Evolutionary conservation across 495 filamentous ascomycete genomes (phyloP).

Genomic region (Penicillium fimorum): DNA sequence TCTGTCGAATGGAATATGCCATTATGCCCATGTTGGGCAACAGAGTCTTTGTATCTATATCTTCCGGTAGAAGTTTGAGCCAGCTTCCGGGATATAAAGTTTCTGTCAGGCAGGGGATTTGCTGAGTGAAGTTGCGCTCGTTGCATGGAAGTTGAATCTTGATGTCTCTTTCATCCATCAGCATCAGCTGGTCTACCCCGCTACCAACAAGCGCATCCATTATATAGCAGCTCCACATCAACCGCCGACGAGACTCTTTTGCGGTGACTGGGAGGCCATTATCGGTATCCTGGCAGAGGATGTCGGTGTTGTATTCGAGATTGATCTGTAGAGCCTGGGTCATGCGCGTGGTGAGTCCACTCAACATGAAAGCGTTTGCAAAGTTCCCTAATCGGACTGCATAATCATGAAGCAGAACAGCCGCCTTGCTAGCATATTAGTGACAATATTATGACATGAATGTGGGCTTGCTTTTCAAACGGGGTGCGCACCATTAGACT

Average conservation of each 20-base stretch:
- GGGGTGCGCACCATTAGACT: conserved; percentile 29
- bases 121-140: conserved; percentile 30
- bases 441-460: background rate
- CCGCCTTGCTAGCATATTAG: conserved; percentile 14
- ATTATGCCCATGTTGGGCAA: conserved; percentile 34
- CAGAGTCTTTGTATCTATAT: conserved; percentile 13
- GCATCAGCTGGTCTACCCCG: conserved; percentile 34
- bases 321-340: conserved; percentile 40
- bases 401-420: conserved; percentile 35
- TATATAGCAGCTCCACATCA: conserved; percentile 43
- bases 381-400: conserved; percentile 36
- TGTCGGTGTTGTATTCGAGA: conserved; percentile 35
- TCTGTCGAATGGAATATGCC: conserved; percentile 34
- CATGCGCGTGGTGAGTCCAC: conserved; percentile 37
- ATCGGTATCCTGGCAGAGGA: conserved; percentile 29
- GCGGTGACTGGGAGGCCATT: conserved; percentile 21
- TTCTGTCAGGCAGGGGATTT: conserved; percentile 30
- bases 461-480: background rate
- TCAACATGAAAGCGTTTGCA: conserved; percentile 38
- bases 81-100: conserved; percentile 24
- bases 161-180: conserved; percentile 35
- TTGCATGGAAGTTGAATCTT: conserved; percentile 41
- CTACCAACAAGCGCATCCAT: conserved; percentile 38
- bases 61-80: conserved; percentile 24
- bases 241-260: conserved; percentile 32